Percentiles rank a stretch among this genome's conserved stretches.
Conservation (phyloP, 805 yeast species). For the Myxozyma vanderwaltii region DNA sequence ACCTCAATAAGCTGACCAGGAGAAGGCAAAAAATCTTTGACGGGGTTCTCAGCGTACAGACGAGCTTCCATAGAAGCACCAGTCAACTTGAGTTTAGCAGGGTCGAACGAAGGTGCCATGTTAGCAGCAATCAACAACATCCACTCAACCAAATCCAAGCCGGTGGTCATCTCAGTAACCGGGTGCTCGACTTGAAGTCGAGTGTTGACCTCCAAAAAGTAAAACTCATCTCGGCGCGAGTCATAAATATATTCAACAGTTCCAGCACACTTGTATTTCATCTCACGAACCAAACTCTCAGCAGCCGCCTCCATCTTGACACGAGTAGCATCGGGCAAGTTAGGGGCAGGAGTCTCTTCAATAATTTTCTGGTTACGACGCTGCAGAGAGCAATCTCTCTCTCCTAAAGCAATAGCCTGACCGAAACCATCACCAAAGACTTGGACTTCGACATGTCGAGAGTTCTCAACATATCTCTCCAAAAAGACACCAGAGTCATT, state of each 20-base stretch:
- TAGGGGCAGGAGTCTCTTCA: slow-evolving; percentile 98
- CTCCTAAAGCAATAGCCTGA: slow-evolving; percentile 90
- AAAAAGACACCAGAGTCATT: slow-evolving; percentile 95
- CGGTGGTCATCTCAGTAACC: slow-evolving; percentile 92
- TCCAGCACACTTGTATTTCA: slow-evolving; percentile 96
- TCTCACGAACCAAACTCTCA: slow-evolving; percentile 73
- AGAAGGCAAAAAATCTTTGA: slow-evolving; percentile 90
- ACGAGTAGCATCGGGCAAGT: slow-evolving; percentile 79
- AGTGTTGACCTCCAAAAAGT: slow-evolving; percentile 94
- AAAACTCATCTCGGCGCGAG: slow-evolving; percentile 80
- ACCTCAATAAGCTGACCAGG: slow-evolving; percentile 93
- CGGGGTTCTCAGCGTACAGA: slow-evolving; percentile 95
- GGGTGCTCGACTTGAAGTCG: slow-evolving; percentile 98
- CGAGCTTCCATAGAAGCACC: slow-evolving; percentile 98
- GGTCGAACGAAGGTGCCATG: slow-evolving; percentile 73
- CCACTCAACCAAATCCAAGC: slow-evolving; percentile 95
- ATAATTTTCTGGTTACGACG: slow-evolving; percentile 95
- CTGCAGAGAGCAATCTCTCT: slow-evolving; percentile 96
- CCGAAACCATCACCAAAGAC: slow-evolving; percentile 96
- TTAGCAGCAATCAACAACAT: slow-evolving; percentile 92
- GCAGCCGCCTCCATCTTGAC: slow-evolving; percentile 76
- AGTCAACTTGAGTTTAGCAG: slow-evolving; percentile 56
- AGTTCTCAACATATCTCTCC: slow-evolving; percentile 91
- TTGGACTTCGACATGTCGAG: slow-evolving; percentile 96
- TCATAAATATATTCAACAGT: slow-evolving; percentile 96